Base-by-base conservation (phyloP, 1,139 yeast species). In the Yamadazyma buinensis region DNA sequence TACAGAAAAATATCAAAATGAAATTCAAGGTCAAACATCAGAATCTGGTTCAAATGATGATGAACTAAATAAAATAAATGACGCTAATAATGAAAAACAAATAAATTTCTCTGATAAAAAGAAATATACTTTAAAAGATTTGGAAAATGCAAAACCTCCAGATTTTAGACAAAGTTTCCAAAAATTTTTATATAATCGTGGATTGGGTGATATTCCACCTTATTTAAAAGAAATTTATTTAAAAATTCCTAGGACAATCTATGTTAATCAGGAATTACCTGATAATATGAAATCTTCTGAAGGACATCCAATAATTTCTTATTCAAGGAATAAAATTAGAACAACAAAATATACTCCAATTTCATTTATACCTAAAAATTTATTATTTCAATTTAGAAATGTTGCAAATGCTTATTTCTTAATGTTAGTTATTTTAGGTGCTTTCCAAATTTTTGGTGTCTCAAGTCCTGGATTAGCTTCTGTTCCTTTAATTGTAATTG, bases 281-380 rank as follows among this genome's bases (percentile, higher is more conserved):
- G 47, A 46, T 2, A 43, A 51, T 23, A 50, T 65, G 60, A 43
- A 33, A 30, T 55, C 56, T 28, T 34, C 72, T 30, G 70, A 78
- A 5, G 87, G 87, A 12, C 59, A 67, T 36, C 94, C 95, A 1
- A 48, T 64, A 5, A 51, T 61, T 9, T 45, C 52, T 11, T 92
- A 82, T 55, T 80, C 95, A 3, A 74, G 95, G 55, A 92, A 92
- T 64, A 92, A 92, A 59, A 87, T 92, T 49, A 81, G 97, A 64
- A 90, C 98, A 1, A 88, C 98, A 4, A 90, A 88, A 60, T 92
- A 92, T 59, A 90, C 97, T 8, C 96, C 97, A 5, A 54, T 92
- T 33, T 67, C 94, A 5, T 92, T 92, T 51, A 53, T 92, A 29
- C 97, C 97, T 11, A 88, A 87, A 59, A 90, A 92, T 57, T 58